These are phyloP conservation scores for Jacaranda copaia DNA, from an alignment of 257 asterid species.

Conservation along the genomic window DNA sequence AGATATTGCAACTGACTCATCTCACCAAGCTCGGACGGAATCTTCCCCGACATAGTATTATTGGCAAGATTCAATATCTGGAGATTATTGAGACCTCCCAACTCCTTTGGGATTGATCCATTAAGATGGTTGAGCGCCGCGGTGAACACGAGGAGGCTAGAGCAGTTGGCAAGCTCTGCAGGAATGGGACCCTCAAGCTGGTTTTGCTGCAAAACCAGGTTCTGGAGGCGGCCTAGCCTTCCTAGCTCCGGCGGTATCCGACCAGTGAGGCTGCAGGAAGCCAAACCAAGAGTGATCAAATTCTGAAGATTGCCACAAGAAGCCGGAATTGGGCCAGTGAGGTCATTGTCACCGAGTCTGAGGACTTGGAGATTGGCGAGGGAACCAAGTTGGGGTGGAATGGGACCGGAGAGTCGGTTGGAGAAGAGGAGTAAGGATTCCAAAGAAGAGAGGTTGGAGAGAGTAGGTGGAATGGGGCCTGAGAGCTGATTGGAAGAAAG, in stretches of 20 bases:
- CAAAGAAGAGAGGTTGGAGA: conserved; percentile 72
- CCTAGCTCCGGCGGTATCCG: conserved; percentile 73
- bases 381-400: conserved; percentile 62
- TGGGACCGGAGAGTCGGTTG: conserved; percentile 81
- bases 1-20: conserved; percentile 58
- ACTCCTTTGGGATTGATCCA: conserved; percentile 68
- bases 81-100: conserved; percentile 54
- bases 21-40: conserved; percentile 61
- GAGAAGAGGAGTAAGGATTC: conserved; percentile 75
- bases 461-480: conserved; percentile 92
- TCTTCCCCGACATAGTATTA: conserved; percentile 70
- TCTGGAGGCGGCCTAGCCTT: conserved; percentile 45
- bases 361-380: conserved; percentile 60
- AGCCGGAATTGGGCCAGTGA: conserved; percentile 71
- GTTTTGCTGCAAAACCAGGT: conserved; percentile 69
- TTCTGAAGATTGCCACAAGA: conserved; percentile 56
- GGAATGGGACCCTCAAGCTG: conserved; percentile 73
- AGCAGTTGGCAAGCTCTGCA: conserved; percentile 60
- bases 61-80: conserved; percentile 70
- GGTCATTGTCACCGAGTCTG: conserved; percentile 74
- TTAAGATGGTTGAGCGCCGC: conserved; percentile 69
- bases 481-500: conserved; percentile 70
- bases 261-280: conserved; percentile 73
- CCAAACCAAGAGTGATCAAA: conserved; percentile 66
- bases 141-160: conserved; percentile 62